Evolutionary conservation across 805 yeast genomes (phyloP).

Genomic region (Alloascoidea africana): DNA sequence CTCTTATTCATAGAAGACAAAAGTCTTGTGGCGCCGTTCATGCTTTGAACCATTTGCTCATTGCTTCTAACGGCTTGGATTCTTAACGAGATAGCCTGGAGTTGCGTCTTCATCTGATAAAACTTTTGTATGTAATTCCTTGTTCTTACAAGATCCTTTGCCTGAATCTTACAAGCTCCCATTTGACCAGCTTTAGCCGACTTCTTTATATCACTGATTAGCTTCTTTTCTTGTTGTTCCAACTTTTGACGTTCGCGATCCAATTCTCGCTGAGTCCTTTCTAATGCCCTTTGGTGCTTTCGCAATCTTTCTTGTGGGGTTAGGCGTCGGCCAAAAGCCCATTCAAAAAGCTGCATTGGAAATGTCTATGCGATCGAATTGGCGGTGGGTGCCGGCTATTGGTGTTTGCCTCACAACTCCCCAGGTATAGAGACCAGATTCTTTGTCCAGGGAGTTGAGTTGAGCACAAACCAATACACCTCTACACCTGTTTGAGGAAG

Average conservation of each 20-base stretch:
- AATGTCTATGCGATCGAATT: too few relatives aligned
- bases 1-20: conserved; percentile 76
- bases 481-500: too few relatives aligned
- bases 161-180: conserved; percentile 85
- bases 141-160: conserved; percentile 87
- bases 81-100: conserved; percentile 86
- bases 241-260: conserved; percentile 77
- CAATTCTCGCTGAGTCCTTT: conserved; percentile 85
- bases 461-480: too few relatives aligned
- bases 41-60: conserved; percentile 88
- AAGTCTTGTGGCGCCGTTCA: conserved; percentile 84
- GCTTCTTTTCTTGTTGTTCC: conserved; percentile 84
- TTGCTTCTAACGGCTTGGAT: conserved; percentile 87
- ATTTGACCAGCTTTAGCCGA: conserved; percentile 85
- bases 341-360: conserved; percentile 66
- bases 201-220: conserved; percentile 74
- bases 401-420: too few relatives aligned
- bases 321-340: conserved; percentile 89
- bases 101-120: conserved; percentile 83
- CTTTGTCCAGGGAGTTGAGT: too few relatives aligned
- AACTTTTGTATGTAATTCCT: conserved; percentile 73
- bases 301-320: conserved; percentile 94
- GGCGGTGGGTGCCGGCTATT: too few relatives aligned
- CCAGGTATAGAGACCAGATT: too few relatives aligned
- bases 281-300: conserved; percentile 90